These are phyloP conservation scores for Daldinia childiae DNA, from an alignment of 495 filamentous ascomycete genomes.

Conservation along the genomic window DNA sequence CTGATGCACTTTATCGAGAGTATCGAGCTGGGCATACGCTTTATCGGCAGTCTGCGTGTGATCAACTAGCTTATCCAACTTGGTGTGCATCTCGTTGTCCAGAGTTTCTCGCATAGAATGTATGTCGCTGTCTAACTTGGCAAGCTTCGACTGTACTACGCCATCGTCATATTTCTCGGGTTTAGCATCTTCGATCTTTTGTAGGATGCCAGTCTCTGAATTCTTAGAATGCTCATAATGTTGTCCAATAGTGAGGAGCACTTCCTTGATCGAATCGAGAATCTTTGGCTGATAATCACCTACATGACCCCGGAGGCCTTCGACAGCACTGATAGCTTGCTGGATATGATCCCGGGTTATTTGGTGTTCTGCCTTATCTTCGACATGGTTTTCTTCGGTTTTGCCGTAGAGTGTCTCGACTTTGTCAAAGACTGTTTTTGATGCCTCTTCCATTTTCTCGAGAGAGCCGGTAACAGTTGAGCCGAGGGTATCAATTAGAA, in stretches of 20 bases:
- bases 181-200: conserved; percentile 63
- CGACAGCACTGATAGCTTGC: conserved; percentile 73
- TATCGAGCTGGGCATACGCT: conserved; percentile 70
- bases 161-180: conserved; percentile 57
- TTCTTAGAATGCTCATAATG: conserved; percentile 78
- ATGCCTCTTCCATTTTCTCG: conserved; percentile 84
- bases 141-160: conserved; percentile 46
- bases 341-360: conserved; percentile 79
- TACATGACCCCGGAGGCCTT: conserved; percentile 77
- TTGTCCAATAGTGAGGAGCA: conserved; percentile 79
- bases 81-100: conserved; percentile 77
- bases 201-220: conserved; percentile 57
- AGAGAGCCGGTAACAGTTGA: conserved; percentile 82
- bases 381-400: conserved; percentile 77
- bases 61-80: conserved; percentile 84
- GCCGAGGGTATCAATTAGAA: conserved; percentile 84
- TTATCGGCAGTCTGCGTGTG: conserved; percentile 67
- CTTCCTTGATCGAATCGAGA: conserved; percentile 79
- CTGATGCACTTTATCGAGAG: conserved; percentile 87
- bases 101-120: conserved; percentile 36
- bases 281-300: conserved; percentile 86
- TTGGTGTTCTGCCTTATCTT: conserved; percentile 77
- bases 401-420: conserved; percentile 80
- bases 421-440: conserved; percentile 80
- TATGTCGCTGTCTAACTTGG: conserved; percentile 43